Base-by-base conservation (phyloP, 179 eudicot species). In the Corrigiola litoralis region DNA sequence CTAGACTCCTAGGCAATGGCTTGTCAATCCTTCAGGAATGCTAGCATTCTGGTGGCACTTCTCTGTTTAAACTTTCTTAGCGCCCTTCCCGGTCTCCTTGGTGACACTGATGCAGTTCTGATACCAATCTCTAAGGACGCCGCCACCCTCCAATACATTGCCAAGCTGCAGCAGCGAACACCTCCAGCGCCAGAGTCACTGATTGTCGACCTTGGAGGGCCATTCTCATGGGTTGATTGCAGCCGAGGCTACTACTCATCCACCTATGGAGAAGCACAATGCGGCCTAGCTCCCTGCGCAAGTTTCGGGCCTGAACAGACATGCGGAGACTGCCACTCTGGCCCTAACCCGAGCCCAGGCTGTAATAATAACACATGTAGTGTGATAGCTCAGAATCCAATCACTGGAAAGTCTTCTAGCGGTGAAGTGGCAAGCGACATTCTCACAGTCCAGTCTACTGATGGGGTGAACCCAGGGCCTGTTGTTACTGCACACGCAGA, bases 291-390 rank as follows among this genome's bases (percentile, higher is more conserved):
- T 12, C 67, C 67, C 21, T 63, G 67, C 16, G 57, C 24, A 4
- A 63, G 67, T 29, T 63, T 63, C 24, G 67, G 67, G 44, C 34
- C 67, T 23, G 67, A 63, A 14, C 67, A 63, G 31, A 63, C 67
- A 20, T 49, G 67, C n/a, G 57, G 57, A 32, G 16, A 63, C 50
- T 63, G 67, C 42, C 56, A 14, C 45, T 63, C 67, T 1, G 56
- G 34, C 31, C 57, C 33, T 47, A 63, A 48, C 23, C 67, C 67
- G 6, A 49, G 67, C 18, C 67, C 67, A 32, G 67, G 67, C 13
- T 63, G 67, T 21, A 47, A 63, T 12, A 63, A 63, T 42, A 50
- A 63, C 34, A 63, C 67, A 6, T 63, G 67, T 16, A 63, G 67
- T 48, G 67, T 63, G 44, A 49, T 34, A 27, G 58, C 21, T 6